Evolutionary conservation across 108 stramenopile species (phyloP).

Genomic region (Nitzschia sp.): DNA sequence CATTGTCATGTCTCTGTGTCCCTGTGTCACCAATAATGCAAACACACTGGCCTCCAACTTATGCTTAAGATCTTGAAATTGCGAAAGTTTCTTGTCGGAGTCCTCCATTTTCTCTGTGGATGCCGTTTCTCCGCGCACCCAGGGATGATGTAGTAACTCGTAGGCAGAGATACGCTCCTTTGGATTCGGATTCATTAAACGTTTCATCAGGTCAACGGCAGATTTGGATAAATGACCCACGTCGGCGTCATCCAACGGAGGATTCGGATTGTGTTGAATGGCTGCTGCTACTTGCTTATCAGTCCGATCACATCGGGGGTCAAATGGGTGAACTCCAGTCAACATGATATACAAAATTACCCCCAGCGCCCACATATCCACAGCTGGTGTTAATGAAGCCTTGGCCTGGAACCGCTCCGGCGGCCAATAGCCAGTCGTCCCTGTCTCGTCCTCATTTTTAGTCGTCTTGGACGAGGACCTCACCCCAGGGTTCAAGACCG

Average conservation of each 20-base stretch:
- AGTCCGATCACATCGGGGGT: conserved; percentile 54
- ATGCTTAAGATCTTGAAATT: conserved; percentile 59
- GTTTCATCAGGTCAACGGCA: conserved; percentile 70
- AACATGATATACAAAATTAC: conserved; percentile 89
- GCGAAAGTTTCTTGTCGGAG: conserved; percentile 70
- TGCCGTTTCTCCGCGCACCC: conserved; percentile 85
- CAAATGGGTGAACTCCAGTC: conserved; percentile 84
- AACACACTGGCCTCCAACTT: conserved; percentile 77
- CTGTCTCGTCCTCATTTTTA: conserved; percentile 45
- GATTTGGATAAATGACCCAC: conserved; percentile 67
- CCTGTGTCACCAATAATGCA: conserved; percentile 70
- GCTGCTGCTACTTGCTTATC: conserved; percentile 67
- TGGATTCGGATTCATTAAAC: conserved; percentile 74
- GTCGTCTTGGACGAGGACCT: not conserved
- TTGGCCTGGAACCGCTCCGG: conserved; percentile 37
- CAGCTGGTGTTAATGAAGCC: conserved; percentile 25
- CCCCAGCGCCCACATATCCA: conserved; percentile 84
- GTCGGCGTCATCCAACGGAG: conserved; percentile 37
- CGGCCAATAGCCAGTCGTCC: conserved; percentile 70
- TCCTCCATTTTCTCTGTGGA: conserved; percentile 63
- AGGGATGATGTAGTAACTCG: conserved; percentile 83
- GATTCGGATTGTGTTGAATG: conserved; percentile 45
- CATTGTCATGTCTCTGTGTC: conserved; percentile 37
- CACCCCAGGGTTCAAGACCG: conserved; percentile 27
- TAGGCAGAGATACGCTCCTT: conserved; percentile 66